These are phyloP conservation scores for Oxalis stricta DNA, from an alignment of 441 rosid species.

Conservation along the genomic window DNA sequence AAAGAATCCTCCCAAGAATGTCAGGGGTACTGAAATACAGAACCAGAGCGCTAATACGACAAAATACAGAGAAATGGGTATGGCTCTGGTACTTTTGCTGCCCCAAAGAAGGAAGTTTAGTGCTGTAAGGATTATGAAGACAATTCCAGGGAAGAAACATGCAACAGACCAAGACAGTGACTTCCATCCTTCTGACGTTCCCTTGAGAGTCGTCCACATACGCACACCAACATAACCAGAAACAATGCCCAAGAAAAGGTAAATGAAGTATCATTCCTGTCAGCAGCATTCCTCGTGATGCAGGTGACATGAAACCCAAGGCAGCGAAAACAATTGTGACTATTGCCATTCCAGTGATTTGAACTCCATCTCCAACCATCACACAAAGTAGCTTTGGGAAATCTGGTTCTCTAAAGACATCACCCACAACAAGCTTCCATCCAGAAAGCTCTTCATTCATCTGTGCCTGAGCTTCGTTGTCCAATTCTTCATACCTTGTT, in stretches of 20 bases:
- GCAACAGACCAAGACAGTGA: slow-evolving; percentile 70
- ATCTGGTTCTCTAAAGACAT: slow-evolving; percentile 85
- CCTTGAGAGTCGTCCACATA: slow-evolving; percentile 72
- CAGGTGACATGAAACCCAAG: slow-evolving; percentile 91
- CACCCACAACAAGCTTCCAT: slow-evolving; percentile 95
- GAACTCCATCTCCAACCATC: slow-evolving; percentile 88
- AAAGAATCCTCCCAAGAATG: slow-evolving; percentile 75
- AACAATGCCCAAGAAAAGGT: slow-evolving; percentile 66
- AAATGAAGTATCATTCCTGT: slow-evolving; percentile 91
- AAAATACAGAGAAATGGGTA: slow-evolving; percentile 76
- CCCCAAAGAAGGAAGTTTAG: slow-evolving; percentile 89
- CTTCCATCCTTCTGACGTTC: slow-evolving; percentile 74
- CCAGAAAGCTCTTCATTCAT: slow-evolving; percentile 97
- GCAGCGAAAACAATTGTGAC: slow-evolving; percentile 92
- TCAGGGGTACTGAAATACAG: slow-evolving; percentile 92
- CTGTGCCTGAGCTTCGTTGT: slow-evolving; percentile 94
- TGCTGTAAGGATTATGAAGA: slow-evolving; percentile 61
- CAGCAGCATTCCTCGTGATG: slow-evolving; percentile 83
- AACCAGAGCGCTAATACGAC: slow-evolving; percentile 75
- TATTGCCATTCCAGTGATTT: slow-evolving; percentile 77
- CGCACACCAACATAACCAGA: slow-evolving; percentile 84
- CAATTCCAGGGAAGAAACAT: slow-evolving; percentile 92
- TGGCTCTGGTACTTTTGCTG: slow-evolving; percentile 77
- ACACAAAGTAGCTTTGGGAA: slow-evolving; percentile 63
- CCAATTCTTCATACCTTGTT: slow-evolving; percentile 88